These are phyloP conservation scores for Trapa incisa DNA, from an alignment of 345 rosid genomes.

Conservation along the genomic window DNA sequence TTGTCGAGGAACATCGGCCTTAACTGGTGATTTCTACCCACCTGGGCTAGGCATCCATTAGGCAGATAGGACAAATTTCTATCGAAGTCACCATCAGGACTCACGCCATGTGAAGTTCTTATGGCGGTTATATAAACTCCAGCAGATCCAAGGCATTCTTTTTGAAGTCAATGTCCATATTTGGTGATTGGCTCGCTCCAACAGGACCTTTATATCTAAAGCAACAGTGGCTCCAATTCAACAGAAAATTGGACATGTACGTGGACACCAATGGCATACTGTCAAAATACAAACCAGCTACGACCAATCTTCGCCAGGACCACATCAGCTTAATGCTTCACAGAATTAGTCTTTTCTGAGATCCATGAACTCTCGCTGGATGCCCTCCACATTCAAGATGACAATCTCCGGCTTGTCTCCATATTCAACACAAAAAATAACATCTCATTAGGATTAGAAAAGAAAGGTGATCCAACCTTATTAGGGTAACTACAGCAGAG, in stretches of 20 bases:
- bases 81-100: background rate
- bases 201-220: background rate
- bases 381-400: constrained; percentile 54
- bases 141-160: too few species aligned
- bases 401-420: constrained; percentile 85
- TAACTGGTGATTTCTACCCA: constrained; percentile 5
- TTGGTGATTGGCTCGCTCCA: background rate
- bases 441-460: background rate
- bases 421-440: constrained; percentile 16
- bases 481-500: background rate
- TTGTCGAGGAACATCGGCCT: constrained; percentile 10
- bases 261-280: background rate
- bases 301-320: background rate
- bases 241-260: background rate
- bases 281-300: background rate
- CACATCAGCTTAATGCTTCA: background rate
- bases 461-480: background rate
- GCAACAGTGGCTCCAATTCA: background rate
- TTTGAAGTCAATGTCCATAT: background rate
- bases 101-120: too few species aligned
- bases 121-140: too few species aligned
- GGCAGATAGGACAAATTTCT: background rate
- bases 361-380: constrained; percentile 59
- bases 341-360: constrained; percentile 60
- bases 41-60: background rate